Conservation (phyloP, 2,329 filamentous ascomycete genomes). For the Coleophoma crateriformis region DNA sequence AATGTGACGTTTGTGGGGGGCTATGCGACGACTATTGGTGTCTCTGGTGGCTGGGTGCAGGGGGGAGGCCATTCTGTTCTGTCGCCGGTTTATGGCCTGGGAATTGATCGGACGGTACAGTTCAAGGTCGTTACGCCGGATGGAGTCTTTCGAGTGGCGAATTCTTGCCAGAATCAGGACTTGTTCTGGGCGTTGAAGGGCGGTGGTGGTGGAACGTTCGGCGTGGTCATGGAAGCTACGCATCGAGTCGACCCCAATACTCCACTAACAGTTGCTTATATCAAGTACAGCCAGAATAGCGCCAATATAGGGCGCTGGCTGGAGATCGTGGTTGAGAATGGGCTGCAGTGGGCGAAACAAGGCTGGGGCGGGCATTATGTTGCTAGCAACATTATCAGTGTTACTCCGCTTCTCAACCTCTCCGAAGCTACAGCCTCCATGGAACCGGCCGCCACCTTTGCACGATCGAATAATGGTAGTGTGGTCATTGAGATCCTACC, state of each 20-base stretch:
- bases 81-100: conserved; percentile 42
- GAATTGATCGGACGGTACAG: conserved; percentile 41
- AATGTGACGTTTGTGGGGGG: conserved; percentile 20
- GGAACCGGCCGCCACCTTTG: conserved; percentile 6
- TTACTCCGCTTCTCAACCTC: conserved; percentile 10
- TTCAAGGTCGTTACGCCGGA: conserved; percentile 42
- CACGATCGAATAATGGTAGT: conserved; percentile 3
- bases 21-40: conserved; percentile 38
- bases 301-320: conserved; percentile 6
- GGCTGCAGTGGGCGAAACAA: conserved; percentile 10
- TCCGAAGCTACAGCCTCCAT: conserved; percentile 8
- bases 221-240: conserved; percentile 28
- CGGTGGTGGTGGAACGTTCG: conserved; percentile 38
- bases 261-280: conserved; percentile 7
- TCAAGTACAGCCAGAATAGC: conserved; percentile 5
- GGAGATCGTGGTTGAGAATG: conserved; percentile 7
- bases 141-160: conserved; percentile 37
- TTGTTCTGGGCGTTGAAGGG: conserved; percentile 45
- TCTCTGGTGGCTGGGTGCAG: conserved; percentile 39
- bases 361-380: conserved; percentile 14
- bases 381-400: conserved; percentile 7
- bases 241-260: conserved; percentile 9
- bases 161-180: conserved; percentile 34
- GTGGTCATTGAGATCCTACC: conserved; percentile 5
- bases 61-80: conserved; percentile 52